A percentile compares a stretch with the other conserved stretches of the same genome.
Conservation (phyloP, 495 filamentous ascomycete genomes). For the Penicillium ochrochloron region DNA sequence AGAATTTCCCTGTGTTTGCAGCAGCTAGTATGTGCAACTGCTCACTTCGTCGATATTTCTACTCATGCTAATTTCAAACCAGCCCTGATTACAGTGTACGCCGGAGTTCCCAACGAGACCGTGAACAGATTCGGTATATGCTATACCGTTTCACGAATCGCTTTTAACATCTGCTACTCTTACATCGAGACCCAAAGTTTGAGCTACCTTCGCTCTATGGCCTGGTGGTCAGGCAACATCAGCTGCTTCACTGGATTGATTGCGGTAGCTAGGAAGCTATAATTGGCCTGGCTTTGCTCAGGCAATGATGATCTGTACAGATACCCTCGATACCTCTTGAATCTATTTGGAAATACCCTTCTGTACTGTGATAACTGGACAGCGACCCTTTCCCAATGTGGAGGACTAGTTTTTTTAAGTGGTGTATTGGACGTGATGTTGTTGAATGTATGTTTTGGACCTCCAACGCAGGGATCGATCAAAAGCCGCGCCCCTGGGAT, state of each 20-base stretch:
- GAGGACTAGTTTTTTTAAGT: too few species aligned
- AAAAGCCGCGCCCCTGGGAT: too few species aligned
- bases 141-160: slow-evolving; percentile 49
- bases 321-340: neutral
- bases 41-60: neutral
- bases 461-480: too few species aligned
- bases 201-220: slow-evolving; percentile 47
- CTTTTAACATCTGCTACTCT: slow-evolving; percentile 46
- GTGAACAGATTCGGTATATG: slow-evolving; percentile 50
- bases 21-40: slow-evolving; percentile 38
- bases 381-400: too few species aligned
- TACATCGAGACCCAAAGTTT: slow-evolving; percentile 36
- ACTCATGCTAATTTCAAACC: slow-evolving; percentile 17
- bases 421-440: too few species aligned
- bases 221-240: slow-evolving; percentile 55
- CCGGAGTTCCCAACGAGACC: slow-evolving; percentile 40
- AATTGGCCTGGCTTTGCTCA: neutral
- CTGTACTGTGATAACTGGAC: neutral
- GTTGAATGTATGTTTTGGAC: too few species aligned
- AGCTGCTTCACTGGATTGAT: slow-evolving; percentile 42
- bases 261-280: slow-evolving; percentile 36
- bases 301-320: neutral
- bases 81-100: slow-evolving; percentile 38
- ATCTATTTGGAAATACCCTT: neutral
- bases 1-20: slow-evolving; percentile 53